Percentiles rank a stretch among this genome's conserved stretches.
phyloP scores from a whole-genome alignment of 345 rosid genomes.

The Linum trigynum region DNA sequence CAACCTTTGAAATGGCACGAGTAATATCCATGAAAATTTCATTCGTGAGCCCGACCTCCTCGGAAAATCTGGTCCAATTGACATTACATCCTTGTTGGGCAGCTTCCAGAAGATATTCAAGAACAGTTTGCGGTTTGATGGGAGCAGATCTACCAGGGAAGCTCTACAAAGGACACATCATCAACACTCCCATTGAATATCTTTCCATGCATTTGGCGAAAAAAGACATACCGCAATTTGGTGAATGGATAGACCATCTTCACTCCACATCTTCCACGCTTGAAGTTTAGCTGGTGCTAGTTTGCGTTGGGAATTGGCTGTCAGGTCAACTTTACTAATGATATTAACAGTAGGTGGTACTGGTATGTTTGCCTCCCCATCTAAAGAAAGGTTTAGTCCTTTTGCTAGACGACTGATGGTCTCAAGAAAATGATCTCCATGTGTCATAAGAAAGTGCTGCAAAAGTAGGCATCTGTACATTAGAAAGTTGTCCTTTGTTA shows the following conservation, averaged over 20 bases:
- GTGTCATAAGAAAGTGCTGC: conserved; percentile 34
- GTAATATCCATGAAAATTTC: conserved; percentile 24
- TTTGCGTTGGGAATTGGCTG: conserved; percentile 15
- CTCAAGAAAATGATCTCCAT: conserved; percentile 36
- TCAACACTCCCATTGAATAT: background rate
- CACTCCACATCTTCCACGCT: conserved; percentile 44
- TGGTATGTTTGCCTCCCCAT: conserved; percentile 20
- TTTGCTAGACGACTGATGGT: conserved; percentile 23
- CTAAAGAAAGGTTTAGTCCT: conserved; percentile 33
- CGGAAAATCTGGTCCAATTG: conserved; percentile 28
- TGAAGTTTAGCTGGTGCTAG: conserved; percentile 31
- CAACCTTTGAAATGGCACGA: conserved; percentile 31
- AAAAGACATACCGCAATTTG: conserved; percentile 29
- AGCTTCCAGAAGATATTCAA: conserved; percentile 34
- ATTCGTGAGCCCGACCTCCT: conserved; percentile 27
- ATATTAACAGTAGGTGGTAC: background rate
- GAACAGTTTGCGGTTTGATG: conserved; percentile 39
- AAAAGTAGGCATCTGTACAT: conserved; percentile 6
- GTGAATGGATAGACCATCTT: conserved; percentile 29
- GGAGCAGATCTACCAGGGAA: conserved; percentile 34
- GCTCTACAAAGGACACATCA: conserved; percentile 18
- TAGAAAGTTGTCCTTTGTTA: background rate
- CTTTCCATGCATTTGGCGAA: background rate
- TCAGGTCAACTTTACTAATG: conserved; percentile 6
- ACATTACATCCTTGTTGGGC: conserved; percentile 27